Percentiles rank a stretch among this genome's conserved stretches.
phyloP scores from a whole-genome alignment of 2,329 filamentous ascomycete species.

The Fusarium protoensiforme region DNA sequence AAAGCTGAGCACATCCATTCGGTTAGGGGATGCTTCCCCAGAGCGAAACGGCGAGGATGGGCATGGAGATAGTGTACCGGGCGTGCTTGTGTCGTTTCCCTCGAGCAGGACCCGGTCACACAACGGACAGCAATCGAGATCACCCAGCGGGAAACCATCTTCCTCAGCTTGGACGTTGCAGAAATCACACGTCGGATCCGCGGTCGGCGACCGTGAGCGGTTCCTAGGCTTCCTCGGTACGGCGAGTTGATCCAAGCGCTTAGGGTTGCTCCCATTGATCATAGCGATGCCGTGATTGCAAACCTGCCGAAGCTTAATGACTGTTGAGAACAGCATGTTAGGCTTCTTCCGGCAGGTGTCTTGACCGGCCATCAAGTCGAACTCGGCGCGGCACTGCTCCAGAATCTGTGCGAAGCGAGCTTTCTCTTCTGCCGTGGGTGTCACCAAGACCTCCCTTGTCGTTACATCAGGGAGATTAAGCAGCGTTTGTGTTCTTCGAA shows the following conservation, averaged over 20 bases:
- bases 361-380: background rate
- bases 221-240: rapidly evolving
- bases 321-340: background rate
- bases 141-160: rapidly evolving
- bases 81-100: background rate
- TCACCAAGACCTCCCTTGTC: rapidly evolving
- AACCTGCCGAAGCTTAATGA: conserved; percentile 8
- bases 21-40: background rate
- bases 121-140: background rate
- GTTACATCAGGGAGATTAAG: rapidly evolving
- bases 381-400: background rate
- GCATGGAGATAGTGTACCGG: background rate
- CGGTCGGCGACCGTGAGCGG: rapidly evolving
- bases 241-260: rapidly evolving
- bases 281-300: background rate
- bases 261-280: rapidly evolving
- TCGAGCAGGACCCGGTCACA: background rate
- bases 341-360: background rate
- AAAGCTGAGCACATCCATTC: rapidly evolving
- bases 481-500: rapidly evolving
- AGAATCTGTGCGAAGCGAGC: rapidly evolving
- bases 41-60: background rate
- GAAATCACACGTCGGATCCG: background rate
- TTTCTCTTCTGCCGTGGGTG: background rate
- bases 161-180: background rate